These are phyloP conservation scores for Sporothrix protearum DNA, from an alignment of 2,329 filamentous ascomycete species.

Conservation along the genomic window DNA sequence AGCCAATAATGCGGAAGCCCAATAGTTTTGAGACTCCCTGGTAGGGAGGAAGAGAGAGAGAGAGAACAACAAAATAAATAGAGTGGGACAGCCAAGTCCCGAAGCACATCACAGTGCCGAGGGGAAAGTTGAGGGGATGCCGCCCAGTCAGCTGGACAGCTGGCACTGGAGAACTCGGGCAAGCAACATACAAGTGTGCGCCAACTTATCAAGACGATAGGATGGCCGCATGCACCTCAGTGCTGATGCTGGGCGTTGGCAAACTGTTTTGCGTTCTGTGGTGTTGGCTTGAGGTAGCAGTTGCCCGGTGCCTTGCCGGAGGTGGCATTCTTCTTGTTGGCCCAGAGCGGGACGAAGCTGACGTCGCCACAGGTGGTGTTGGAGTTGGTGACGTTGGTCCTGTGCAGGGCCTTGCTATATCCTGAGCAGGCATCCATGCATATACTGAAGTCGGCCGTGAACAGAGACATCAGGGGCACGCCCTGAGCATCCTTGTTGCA, in stretches of 20 bases:
- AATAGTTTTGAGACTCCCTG: background rate
- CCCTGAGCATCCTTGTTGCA: slow-evolving; percentile 44
- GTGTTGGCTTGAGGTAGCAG: slow-evolving; percentile 45
- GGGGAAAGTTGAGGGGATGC: background rate
- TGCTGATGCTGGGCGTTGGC: slow-evolving; percentile 35
- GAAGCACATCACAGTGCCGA: background rate
- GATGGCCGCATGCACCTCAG: slow-evolving; percentile 39
- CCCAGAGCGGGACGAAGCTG: slow-evolving; percentile 45
- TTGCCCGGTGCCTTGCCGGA: slow-evolving; percentile 41
- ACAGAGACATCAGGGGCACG: slow-evolving; percentile 40
- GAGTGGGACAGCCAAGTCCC: background rate
- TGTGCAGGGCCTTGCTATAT: slow-evolving; percentile 36
- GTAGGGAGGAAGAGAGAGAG: background rate
- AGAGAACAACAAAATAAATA: background rate
- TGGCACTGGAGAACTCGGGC: no score
- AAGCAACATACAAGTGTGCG: background rate
- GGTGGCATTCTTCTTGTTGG: slow-evolving; percentile 36
- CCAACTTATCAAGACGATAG: slow-evolving; percentile 2
- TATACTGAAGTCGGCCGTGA: slow-evolving; percentile 42
- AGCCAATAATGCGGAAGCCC: background rate
- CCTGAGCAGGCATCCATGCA: slow-evolving; percentile 49
- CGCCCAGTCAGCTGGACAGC: background rate
- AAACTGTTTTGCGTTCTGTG: slow-evolving; percentile 37
- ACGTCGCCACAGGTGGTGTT: slow-evolving; percentile 41
- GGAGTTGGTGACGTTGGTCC: slow-evolving; percentile 23